Conservation (phyloP, 2,329 filamentous ascomycete genomes). For the Coniochaeta hoffmannii region DNA sequence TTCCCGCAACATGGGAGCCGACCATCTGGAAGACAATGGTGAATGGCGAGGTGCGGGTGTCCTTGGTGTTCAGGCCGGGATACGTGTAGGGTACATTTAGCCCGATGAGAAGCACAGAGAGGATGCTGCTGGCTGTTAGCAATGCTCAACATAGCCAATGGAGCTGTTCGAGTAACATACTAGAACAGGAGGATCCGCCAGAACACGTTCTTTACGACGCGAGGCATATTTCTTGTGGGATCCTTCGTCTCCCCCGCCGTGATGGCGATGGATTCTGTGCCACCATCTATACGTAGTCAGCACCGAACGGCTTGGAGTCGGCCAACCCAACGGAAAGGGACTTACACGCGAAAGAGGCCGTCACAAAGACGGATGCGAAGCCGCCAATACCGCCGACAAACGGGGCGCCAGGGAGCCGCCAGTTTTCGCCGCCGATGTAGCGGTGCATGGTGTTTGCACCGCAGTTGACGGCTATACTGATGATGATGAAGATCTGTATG, state of each 20-base stretch:
- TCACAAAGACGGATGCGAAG: slow-evolving; percentile 58
- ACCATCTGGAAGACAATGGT: slow-evolving; percentile 55
- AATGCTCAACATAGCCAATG: background rate
- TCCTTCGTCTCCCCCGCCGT: slow-evolving; percentile 60
- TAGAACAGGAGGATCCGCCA: slow-evolving; percentile 54
- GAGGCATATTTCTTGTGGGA: slow-evolving; percentile 51
- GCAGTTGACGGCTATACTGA: slow-evolving; percentile 52
- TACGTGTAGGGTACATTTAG: slow-evolving; percentile 53
- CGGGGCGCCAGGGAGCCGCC: slow-evolving; percentile 51
- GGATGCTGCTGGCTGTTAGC: slow-evolving; percentile 18
- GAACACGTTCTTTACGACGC: slow-evolving; percentile 58
- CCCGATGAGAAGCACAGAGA: slow-evolving; percentile 46
- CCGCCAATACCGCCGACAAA: slow-evolving; percentile 60
- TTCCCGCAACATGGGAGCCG: slow-evolving; percentile 45
- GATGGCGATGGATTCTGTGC: slow-evolving; percentile 58
- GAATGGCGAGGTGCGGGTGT: slow-evolving; percentile 47
- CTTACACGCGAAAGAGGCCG: slow-evolving; percentile 53
- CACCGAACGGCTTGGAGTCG: slow-evolving; percentile 13
- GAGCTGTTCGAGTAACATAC: background rate
- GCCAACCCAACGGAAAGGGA: slow-evolving; percentile 5
- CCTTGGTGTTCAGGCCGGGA: slow-evolving; percentile 31
- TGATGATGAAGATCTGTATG: slow-evolving; percentile 51
- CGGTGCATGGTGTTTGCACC: slow-evolving; percentile 45
- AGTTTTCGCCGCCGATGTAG: slow-evolving; percentile 53
- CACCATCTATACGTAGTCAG: slow-evolving; percentile 29